These are phyloP conservation scores for Brassica cretica DNA, from an alignment of 345 rosid genomes.

Conservation along the genomic window DNA sequence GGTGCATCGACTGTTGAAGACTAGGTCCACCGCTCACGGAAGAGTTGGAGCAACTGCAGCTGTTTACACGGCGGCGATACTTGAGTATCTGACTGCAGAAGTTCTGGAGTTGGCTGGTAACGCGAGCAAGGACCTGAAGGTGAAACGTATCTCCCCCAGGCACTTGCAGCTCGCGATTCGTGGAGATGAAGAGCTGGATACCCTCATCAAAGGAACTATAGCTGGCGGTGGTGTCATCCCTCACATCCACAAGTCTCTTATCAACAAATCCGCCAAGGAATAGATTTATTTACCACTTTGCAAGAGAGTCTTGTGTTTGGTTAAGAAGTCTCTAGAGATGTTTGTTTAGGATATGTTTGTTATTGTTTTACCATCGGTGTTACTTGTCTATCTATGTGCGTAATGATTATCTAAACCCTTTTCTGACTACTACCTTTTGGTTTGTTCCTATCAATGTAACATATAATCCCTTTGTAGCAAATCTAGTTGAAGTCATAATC, in stretches of 20 bases:
- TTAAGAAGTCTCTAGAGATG: slow-evolving; percentile 27
- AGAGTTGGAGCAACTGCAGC: slow-evolving; percentile 81
- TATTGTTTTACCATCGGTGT: slow-evolving; percentile 5
- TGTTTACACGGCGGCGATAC: slow-evolving; percentile 63
- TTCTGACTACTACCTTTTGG: slow-evolving; percentile 27
- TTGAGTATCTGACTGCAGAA: slow-evolving; percentile 70
- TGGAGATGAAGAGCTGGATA: slow-evolving; percentile 73
- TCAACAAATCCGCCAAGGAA: slow-evolving; percentile 70
- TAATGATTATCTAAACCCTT: slow-evolving; percentile 19
- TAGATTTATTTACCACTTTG: slow-evolving; percentile 20
- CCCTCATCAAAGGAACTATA: slow-evolving; percentile 69
- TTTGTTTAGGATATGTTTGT: slow-evolving; percentile 28
- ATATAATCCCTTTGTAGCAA: too few relatives aligned
- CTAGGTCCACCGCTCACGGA: slow-evolving; percentile 63
- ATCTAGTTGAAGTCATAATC: background rate
- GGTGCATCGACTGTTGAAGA: slow-evolving; percentile 65
- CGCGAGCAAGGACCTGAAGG: slow-evolving; percentile 73
- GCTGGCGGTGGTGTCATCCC: slow-evolving; percentile 81
- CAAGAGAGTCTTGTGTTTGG: slow-evolving; percentile 21
- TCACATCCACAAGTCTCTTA: slow-evolving; percentile 72
- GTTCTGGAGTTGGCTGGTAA: slow-evolving; percentile 72
- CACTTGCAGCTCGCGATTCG: slow-evolving; percentile 73
- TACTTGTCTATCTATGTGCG: slow-evolving; percentile 17
- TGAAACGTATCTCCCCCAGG: slow-evolving; percentile 70
- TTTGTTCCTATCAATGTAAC: slow-evolving; percentile 18